Evolutionary conservation across 139 green algal species (phyloP).

Genomic region (Coccomyxa sp.): DNA sequence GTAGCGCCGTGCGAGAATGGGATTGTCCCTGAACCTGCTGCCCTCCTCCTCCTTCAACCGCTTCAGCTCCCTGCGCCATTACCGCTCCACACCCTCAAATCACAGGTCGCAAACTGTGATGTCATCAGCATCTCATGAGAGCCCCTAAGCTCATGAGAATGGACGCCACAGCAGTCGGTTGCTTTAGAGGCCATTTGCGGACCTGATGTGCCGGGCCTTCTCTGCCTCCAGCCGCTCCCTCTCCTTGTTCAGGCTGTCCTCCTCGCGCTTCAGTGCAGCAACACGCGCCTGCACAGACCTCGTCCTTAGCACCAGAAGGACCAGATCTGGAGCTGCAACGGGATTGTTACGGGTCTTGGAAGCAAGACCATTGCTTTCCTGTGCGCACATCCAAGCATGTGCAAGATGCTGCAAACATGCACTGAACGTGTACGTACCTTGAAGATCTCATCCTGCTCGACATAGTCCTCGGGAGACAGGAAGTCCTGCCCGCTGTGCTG

Average conservation of each 20-base stretch:
- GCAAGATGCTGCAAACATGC: not conserved
- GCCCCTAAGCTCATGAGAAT: too few species aligned
- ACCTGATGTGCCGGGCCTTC: slow-evolving; percentile 63
- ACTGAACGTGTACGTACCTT: slow-evolving; percentile 43
- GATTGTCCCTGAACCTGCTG: slow-evolving; percentile 57
- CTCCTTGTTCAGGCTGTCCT: slow-evolving; percentile 66
- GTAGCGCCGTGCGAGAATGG: slow-evolving; percentile 71
- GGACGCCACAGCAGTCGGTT: too few species aligned
- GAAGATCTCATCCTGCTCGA: slow-evolving; percentile 72
- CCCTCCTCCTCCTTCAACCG: slow-evolving; percentile 73
- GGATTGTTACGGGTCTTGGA: too few species aligned
- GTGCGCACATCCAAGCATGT: not conserved
- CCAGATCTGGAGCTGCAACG: too few species aligned
- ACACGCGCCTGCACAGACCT: slow-evolving; percentile 49
- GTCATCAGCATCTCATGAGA: not conserved
- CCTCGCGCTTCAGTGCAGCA: slow-evolving; percentile 68
- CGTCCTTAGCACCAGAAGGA: not conserved
- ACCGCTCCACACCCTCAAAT: not conserved
- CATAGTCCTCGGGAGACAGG: slow-evolving; percentile 45
- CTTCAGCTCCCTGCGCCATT: slow-evolving; percentile 58
- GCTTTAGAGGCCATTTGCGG: not conserved
- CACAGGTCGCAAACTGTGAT: not conserved
- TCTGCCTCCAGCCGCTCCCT: slow-evolving; percentile 65
- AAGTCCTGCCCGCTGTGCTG: not conserved
- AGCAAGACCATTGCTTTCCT: too few species aligned